phyloP scores from a whole-genome alignment of 2,329 filamentous ascomycete genomes.

The Fulvia fulva region DNA sequence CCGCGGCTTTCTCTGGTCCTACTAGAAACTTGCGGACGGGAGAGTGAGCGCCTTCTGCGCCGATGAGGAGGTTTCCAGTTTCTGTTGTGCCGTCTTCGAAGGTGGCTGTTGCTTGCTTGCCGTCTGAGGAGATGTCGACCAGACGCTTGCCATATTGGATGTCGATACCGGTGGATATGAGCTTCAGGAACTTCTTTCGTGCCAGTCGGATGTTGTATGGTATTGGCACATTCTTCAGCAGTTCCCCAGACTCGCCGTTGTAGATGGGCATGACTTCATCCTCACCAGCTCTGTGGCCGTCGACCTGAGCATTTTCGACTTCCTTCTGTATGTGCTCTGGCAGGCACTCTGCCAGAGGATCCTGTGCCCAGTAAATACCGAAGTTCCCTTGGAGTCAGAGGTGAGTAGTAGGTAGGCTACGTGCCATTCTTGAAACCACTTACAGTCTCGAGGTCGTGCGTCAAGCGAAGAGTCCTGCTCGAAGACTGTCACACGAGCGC shows the following conservation, averaged over 20 bases:
- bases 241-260: slow-evolving; percentile 16
- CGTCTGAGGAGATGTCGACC: slow-evolving; percentile 6
- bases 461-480: slow-evolving; percentile 17
- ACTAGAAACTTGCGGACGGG: slow-evolving; percentile 20
- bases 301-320: slow-evolving; percentile 17
- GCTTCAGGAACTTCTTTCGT: slow-evolving; percentile 15
- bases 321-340: slow-evolving; percentile 13
- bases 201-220: slow-evolving; percentile 19
- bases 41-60: slow-evolving; percentile 33
- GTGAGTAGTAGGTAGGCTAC: too few relatives aligned
- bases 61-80: slow-evolving; percentile 27
- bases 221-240: slow-evolving; percentile 12
- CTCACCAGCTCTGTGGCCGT: slow-evolving; percentile 13
- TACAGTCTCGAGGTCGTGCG: slow-evolving; percentile 15
- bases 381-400: too few relatives aligned
- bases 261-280: slow-evolving; percentile 20
- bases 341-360: slow-evolving; percentile 16
- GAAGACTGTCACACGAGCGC: slow-evolving; percentile 15
- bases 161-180: slow-evolving; percentile 13
- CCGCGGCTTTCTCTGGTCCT: slow-evolving; percentile 9
- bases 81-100: slow-evolving; percentile 27
- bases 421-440: too few relatives aligned
- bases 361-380: slow-evolving; percentile 20
- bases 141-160: slow-evolving; percentile 16
- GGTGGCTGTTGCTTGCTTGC: slow-evolving; percentile 13